These are phyloP conservation scores for Tetradesmus lagerheimii DNA, from an alignment of 139 green algal genomes.

Conservation along the genomic window DNA sequence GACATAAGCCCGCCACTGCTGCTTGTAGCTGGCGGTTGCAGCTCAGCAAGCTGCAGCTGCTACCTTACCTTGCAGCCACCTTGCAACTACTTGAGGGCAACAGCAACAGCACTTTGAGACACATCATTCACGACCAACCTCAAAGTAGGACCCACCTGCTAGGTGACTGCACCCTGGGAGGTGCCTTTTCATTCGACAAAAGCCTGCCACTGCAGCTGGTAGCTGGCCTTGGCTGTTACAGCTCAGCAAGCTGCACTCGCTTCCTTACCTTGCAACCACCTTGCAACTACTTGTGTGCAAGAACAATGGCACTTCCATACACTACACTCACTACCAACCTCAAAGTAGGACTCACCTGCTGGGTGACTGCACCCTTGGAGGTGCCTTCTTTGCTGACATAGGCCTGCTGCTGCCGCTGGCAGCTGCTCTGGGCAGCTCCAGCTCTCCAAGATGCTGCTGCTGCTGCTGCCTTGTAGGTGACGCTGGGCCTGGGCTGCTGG, in stretches of 20 bases:
- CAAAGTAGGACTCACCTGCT: slow-evolving; percentile 32
- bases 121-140: no score
- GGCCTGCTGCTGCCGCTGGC: neutral
- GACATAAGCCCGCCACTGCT: no score
- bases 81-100: no score
- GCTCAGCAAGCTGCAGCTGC: neutral
- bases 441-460: neutral
- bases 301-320: no score
- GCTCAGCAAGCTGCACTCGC: neutral
- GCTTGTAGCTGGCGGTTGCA: slow-evolving; percentile 2
- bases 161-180: slow-evolving; percentile 53
- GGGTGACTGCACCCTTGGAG: slow-evolving; percentile 53
- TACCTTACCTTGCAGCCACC: no score
- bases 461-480: neutral
- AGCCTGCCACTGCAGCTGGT: no score
- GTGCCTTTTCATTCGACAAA: no score
- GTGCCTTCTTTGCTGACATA: slow-evolving; percentile 66
- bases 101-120: no score
- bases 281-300: no score
- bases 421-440: slow-evolving; percentile 13
- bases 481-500: neutral
- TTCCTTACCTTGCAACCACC: no score
- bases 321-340: no score
- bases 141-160: slow-evolving; percentile 28
- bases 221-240: slow-evolving; percentile 10